Base-by-base conservation (phyloP, 75 land plant genomes). In the Selaginella tamariscina region DNA sequence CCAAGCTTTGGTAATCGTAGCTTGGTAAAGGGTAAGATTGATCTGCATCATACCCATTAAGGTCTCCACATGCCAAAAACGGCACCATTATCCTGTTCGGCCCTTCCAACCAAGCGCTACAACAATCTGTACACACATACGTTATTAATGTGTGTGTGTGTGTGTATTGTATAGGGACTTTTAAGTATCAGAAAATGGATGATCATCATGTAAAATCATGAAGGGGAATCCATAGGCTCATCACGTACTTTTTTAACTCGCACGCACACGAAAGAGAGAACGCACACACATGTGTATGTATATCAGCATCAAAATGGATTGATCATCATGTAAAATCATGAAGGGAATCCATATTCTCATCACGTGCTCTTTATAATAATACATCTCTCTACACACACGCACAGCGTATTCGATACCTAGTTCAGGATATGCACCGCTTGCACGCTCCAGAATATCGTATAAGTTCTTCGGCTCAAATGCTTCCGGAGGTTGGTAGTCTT, bases 81-180 rank as follows among this genome's bases (percentile, higher is more conserved):
- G 98, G 98, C 69, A 93, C 85, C 32, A 92, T 84, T n/a, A 93
- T 76, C 69, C 89, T 93, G 69, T 89, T 93, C 24, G 86, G 81
- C 11, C 98, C 98, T 77, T 93, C 98, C 33, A 93, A 72, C 98
- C 98, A 89, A 24, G 85, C 88, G 71, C 99, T 95, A 49, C 85
- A 82, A 66, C 99, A 95, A 81, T 95, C 99, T 87, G 81, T 29
- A 66, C 55, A 65, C 13, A n/a, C n/a, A n/a, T n/a, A n/a, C n/a
- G n/a, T n/a, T n/a, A n/a, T n/a, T n/a, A n/a, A n/a, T n/a, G n/a
- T n/a, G n/a, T n/a, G n/a, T n/a, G n/a, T n/a, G n/a, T n/a, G n/a
- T n/a, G n/a, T n/a, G n/a, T n/a, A n/a, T n/a, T n/a, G n/a, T n/a
- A n/a, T n/a, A n/a, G n/a, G 49, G 11, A 39, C 5, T 15, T 39